Evolutionary conservation across 2,329 filamentous ascomycete species (phyloP), one percentile per base, ranked within the genome.

Genomic region (Cercospora citrullina): DNA sequence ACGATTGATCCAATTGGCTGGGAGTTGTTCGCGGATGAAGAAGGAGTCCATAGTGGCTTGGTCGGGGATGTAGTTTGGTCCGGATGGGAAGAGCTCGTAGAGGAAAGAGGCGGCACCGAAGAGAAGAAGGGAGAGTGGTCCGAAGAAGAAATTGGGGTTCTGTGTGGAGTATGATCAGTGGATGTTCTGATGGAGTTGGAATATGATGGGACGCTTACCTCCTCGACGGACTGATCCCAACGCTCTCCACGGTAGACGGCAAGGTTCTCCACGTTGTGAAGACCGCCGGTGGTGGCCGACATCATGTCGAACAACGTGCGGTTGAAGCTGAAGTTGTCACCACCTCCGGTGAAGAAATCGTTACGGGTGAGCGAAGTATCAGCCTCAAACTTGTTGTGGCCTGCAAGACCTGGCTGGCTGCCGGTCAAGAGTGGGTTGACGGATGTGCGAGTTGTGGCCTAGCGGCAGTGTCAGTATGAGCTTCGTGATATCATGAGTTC

Each of bases 21-120:
- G 81, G 23, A 83, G 80, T n/a, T 72, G 73, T 71, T 83, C 81
- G 7, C 72, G 79, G n/a, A 80, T 80, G 73, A 82, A 84, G 78
- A 79, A 79, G 18, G 66, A 77, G 61, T 74, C 74, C 53, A 78
- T 81, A 63, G 77, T 80, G 48, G 65, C 75, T 61, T 77, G 72
- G 63, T 79, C 77, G 14, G 78, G 79, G 1, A 64, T 69, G 66
- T 79, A 79, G 71, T 73, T 67, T 31, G 71, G 75, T 59, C 77
- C 76, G 21, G 71, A 75, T 5, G 81, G 80, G 64, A 75, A 80
- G 12, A 82, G 75, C 66, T 81, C 78, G 74, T 82, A 83, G 9
- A 83, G 66, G 76, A 83, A 83, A 45, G 78, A 79, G 5, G 81
- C 77, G 45, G 81, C 81, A 55, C 81, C 80, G 69, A 78, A 81